These are phyloP conservation scores for Glebionis coronaria DNA, from an alignment of 129 eudicot species.

Conservation along the genomic window DNA sequence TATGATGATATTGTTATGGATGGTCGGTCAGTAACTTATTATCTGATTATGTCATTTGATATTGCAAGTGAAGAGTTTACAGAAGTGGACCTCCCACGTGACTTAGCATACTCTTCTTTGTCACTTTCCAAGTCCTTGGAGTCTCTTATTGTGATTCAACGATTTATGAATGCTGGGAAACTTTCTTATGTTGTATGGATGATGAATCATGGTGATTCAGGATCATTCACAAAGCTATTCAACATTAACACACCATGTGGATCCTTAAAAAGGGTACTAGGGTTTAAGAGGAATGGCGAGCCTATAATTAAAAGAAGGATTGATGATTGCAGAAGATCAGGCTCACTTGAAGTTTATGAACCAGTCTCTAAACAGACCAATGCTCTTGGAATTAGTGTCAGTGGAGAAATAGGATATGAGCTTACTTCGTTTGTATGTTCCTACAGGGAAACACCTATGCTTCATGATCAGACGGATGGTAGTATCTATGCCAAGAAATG, in stretches of 20 bases:
- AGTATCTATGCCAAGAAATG: too few relatives aligned
- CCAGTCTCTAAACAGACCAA: background rate
- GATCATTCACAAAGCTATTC: background rate
- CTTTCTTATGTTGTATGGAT: background rate
- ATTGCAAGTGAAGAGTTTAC: conserved; percentile 1
- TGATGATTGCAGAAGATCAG: background rate
- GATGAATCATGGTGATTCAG: conserved; percentile 2
- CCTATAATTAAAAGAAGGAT: background rate
- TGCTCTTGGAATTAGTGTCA: background rate
- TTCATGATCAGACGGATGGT: background rate
- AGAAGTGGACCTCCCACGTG: background rate
- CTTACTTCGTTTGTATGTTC: background rate
- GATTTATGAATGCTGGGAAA: background rate
- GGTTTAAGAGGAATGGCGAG: background rate
- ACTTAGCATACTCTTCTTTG: background rate
- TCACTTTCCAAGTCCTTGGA: conserved; percentile 3
- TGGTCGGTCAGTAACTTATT: too few relatives aligned
- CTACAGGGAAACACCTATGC: background rate
- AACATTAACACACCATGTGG: background rate
- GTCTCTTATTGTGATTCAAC: background rate
- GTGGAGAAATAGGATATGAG: too few relatives aligned
- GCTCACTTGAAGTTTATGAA: background rate
- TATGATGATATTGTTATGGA: background rate
- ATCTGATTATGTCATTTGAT: conserved; percentile 9
- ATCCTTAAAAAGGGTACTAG: background rate